Evolutionary conservation across 176 grass and related monocot species (phyloP).

Genomic region (Carex kokanica): DNA sequence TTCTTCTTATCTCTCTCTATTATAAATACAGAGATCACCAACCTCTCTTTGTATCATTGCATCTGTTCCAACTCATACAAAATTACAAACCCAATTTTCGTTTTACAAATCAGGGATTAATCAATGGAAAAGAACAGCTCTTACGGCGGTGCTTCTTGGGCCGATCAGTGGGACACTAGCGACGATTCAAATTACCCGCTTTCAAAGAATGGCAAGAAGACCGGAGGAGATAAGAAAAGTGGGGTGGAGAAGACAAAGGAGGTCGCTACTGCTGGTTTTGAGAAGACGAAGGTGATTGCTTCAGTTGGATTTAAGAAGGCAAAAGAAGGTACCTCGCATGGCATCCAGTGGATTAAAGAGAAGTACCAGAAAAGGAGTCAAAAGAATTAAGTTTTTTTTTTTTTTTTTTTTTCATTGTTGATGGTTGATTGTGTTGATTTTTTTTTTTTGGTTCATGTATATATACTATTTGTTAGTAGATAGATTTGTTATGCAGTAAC

Average conservation of each 20-base stretch:
- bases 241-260: constrained; percentile 29
- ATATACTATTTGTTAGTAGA: not conserved
- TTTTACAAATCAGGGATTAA: not conserved
- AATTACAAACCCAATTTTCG: not conserved
- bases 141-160: constrained; percentile 33
- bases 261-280: constrained; percentile 1
- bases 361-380: constrained; percentile 36
- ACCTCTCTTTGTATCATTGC: not conserved
- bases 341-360: constrained; percentile 38
- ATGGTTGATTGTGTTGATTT: constrained; percentile 1
- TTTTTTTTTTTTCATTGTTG: too few species aligned
- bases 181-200: not conserved
- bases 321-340: constrained; percentile 30
- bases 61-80: not conserved
- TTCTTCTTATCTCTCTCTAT: not conserved
- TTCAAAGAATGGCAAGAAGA: not conserved
- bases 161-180: constrained; percentile 42
- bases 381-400: constrained; percentile 1
- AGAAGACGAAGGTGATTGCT: constrained; percentile 40
- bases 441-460: not conserved
- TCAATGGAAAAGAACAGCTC: constrained; percentile 32
- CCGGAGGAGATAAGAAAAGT: constrained; percentile 15
- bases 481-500: not conserved
- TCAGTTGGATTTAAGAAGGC: constrained; percentile 32
- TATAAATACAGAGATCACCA: not conserved